Percentiles rank a stretch among this genome's conserved stretches.
Evolutionary conservation across 306 rosid genomes (phyloP).

Genomic region (Sesbania bispinosa): DNA sequence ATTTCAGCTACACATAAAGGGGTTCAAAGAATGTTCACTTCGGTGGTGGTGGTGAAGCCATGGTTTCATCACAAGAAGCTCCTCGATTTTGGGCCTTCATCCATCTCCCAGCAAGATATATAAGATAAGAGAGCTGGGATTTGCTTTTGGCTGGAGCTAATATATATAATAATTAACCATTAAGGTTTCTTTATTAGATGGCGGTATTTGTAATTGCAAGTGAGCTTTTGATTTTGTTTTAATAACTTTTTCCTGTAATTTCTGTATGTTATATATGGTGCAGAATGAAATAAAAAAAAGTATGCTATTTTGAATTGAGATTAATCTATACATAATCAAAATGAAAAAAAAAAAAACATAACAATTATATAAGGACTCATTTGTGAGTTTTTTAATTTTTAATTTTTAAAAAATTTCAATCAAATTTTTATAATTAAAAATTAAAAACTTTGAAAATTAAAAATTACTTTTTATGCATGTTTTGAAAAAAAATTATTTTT

Average conservation of each 20-base stretch:
- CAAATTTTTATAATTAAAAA: no score
- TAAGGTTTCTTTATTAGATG: neutral
- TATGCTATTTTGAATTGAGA: no score
- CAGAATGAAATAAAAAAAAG: no score
- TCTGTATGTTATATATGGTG: neutral
- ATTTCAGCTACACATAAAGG: conserved; percentile 43
- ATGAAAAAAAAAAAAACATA: no score
- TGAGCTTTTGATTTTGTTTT: neutral
- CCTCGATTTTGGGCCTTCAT: conserved; percentile 47
- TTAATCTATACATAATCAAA: no score
- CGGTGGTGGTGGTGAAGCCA: conserved; percentile 59
- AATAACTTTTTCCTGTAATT: neutral
- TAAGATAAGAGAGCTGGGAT: no score
- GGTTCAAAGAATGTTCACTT: conserved; percentile 27
- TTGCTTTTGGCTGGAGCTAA: neutral
- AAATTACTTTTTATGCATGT: no score
- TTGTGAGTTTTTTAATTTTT: no score
- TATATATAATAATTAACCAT: neutral
- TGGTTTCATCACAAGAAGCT: conserved; percentile 51
- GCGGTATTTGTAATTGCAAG: conserved; percentile 19
- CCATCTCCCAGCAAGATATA: neutral
- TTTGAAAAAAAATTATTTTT: no score
- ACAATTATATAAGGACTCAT: no score
- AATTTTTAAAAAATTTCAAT: no score
- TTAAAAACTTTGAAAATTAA: no score